Evolutionary conservation across 352 stramenopile species (phyloP).

Genomic region (Globisporangium abappressorium): DNA sequence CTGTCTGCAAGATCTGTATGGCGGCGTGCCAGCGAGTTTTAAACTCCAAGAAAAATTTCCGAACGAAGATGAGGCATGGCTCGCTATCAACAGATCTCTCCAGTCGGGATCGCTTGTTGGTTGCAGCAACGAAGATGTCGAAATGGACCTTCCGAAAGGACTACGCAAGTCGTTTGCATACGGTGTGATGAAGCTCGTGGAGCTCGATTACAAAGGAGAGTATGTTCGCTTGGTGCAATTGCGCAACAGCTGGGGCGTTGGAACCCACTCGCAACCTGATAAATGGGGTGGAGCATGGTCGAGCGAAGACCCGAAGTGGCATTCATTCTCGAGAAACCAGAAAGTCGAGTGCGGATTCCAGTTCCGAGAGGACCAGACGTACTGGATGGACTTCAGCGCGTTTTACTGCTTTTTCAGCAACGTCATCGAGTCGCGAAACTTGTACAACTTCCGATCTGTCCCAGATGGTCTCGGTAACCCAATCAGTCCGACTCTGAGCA

Average conservation of each 20-base stretch:
- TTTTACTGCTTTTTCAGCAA: constrained; percentile 81
- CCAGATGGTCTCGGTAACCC: constrained; percentile 62
- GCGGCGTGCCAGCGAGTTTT: constrained; percentile 63
- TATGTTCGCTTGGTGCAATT: constrained; percentile 63
- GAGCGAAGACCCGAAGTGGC: constrained; percentile 65
- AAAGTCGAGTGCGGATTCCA: constrained; percentile 78
- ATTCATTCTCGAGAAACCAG: constrained; percentile 63
- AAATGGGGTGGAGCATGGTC: constrained; percentile 76
- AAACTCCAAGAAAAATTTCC: constrained; percentile 64
- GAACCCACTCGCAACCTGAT: constrained; percentile 50
- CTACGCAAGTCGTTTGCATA: constrained; percentile 72
- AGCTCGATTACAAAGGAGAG: constrained; percentile 61
- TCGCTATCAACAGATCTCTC: constrained; percentile 40
- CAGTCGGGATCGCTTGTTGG: constrained; percentile 66
- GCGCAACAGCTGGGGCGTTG: constrained; percentile 80
- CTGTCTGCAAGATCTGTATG: constrained; percentile 74
- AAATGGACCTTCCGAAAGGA: constrained; percentile 55
- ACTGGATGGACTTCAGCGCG: constrained; percentile 81
- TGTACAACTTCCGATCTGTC: constrained; percentile 80
- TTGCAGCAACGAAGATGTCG: constrained; percentile 67
- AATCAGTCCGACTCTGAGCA: constrained; percentile 48
- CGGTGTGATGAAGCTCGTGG: constrained; percentile 72
- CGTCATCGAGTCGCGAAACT: constrained; percentile 73
- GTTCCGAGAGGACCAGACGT: constrained; percentile 74
- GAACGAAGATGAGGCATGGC: constrained; percentile 58